Conservation (phyloP, 1,284 basidiomycete genomes). For the Fomitopsis betulina region DNA sequence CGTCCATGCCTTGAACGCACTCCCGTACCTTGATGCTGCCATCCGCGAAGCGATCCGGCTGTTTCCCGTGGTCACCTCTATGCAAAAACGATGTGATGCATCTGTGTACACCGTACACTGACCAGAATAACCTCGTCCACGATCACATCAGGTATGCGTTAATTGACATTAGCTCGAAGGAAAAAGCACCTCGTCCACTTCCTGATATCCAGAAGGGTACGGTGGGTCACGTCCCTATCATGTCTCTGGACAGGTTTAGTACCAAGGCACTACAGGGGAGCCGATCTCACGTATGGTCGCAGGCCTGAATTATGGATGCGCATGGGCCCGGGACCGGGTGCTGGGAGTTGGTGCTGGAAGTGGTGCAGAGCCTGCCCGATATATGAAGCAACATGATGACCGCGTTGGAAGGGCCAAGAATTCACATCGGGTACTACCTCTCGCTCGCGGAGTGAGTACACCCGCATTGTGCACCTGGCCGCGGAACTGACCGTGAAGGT, state of each 20-base stretch:
- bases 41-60: slow-evolving; percentile 69
- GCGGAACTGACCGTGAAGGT: slow-evolving; percentile 35
- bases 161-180: not conserved
- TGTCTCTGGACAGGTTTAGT: no score
- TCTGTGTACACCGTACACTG: slow-evolving; percentile 23
- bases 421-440: slow-evolving; percentile 68
- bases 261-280: no score
- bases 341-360: slow-evolving; percentile 39
- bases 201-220: no score
- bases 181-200: no score
- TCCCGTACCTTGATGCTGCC: slow-evolving; percentile 64
- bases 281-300: no score
- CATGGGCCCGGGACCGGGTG: slow-evolving; percentile 39
- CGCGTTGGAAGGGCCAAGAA: slow-evolving; percentile 54
- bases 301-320: no score
- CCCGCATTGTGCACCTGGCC: not conserved
- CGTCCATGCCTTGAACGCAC: slow-evolving; percentile 47
- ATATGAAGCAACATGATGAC: slow-evolving; percentile 53
- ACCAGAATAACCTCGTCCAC: slow-evolving; percentile 19
- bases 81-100: slow-evolving; percentile 44
- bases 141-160: slow-evolving; percentile 19
- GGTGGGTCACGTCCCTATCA: no score
- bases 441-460: slow-evolving; percentile 51
- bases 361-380: slow-evolving; percentile 43
- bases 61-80: slow-evolving; percentile 40